Base-by-base conservation (phyloP, 2,329 filamentous ascomycete genomes). In the Emmonsia crescens region DNA sequence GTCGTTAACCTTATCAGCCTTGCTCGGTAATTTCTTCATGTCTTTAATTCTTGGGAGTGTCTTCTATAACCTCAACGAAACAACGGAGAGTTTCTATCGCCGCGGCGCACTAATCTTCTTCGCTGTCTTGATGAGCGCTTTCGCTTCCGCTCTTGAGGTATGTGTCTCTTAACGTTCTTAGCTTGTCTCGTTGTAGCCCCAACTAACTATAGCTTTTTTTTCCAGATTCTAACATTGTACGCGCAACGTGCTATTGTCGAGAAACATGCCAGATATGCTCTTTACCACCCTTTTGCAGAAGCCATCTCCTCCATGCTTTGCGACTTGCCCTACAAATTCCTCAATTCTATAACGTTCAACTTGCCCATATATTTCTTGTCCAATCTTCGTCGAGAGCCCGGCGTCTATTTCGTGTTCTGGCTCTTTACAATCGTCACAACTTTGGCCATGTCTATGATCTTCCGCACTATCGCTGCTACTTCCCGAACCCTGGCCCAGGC, bases 221-320 rank as follows among this genome's bases (percentile, higher is more conserved):
- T n/a, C 0, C 63, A 86, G 80, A 94, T 96, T 72, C 75, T 95
- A 33, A 91, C 89, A 0, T 81, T 96, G 5, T 96, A 94, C 71
- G 85, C 89, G 1, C 91, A 96, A 82, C 87, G 92, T 42, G 88
- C 89, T 0, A 96, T 96, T 69, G 89, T 96, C 63, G 91, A 96
- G 71, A 96, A 96, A 73, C 92, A 96, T 68, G 77, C 82, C 61
- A 85, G 88, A 63, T 96, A 96, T 72, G 91, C 91, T 27, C 80
- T 96, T 19, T 96, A 96, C 69, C 92, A 96, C 69, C 90, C 92
- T 0, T 91, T 88, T 5, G 88, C 91, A 14, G 91, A 96, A 79
- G 89, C 91, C 19, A 82, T 91, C 63, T 85, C 89, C 0, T 94
- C 89, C 10, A 94, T 96, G 87, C 75, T 96, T 36, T 88, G 84